Base-by-base conservation (phyloP, 129 eudicot genomes). In the Flaveria brownii region DNA sequence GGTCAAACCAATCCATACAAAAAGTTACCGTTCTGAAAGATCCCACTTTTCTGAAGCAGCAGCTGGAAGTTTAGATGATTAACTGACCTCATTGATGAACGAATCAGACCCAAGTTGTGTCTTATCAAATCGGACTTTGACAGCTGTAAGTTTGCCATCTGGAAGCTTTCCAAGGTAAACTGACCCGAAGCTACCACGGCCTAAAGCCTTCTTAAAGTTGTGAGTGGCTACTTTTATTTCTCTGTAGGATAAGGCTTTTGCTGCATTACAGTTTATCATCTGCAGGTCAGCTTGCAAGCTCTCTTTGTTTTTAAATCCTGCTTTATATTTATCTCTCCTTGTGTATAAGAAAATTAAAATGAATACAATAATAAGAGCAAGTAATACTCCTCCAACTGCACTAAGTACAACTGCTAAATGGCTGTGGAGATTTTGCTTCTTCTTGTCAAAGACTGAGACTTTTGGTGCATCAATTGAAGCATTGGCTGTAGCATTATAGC, bases 101-200 rank as follows among this genome's bases (percentile, higher is more conserved):
- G 96, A 87, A 59, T 90, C 96, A 66, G 87, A 92, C 39, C 96
- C 96, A 13, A 90, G 86, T 41, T 82, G 92, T 78, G 86, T 80
- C 82, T 75, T 88, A 75, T 93, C 96, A 57, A 81, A 88, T 36
- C 91, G 85, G 12, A 93, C 96, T 93, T 93, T 93, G 72, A 93
- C 96, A 54, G 97, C 98, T 30, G 85, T 89, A 45, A 50, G 81
- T 78, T 85, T 90, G 16, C 97, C 98, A 78, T 84, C 85, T 0
- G 86, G 70, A 80, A 90, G 92, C 83, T 93, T 88, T 23, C 96
- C 98, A 9, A 84, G 85, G 79, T 86, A 93, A 36, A 93, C 96
- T 7, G 97, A 82, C 63, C 98, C 98, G 68, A 90, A 93, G 67
- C 98, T 87, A 51, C 98, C 98, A 41, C 92, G 87, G 6, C 98